A percentile compares a stretch with the other conserved stretches of the same genome.
phyloP scores from a whole-genome alignment of 2,329 filamentous ascomycete genomes.

The Fusarium sp. region DNA sequence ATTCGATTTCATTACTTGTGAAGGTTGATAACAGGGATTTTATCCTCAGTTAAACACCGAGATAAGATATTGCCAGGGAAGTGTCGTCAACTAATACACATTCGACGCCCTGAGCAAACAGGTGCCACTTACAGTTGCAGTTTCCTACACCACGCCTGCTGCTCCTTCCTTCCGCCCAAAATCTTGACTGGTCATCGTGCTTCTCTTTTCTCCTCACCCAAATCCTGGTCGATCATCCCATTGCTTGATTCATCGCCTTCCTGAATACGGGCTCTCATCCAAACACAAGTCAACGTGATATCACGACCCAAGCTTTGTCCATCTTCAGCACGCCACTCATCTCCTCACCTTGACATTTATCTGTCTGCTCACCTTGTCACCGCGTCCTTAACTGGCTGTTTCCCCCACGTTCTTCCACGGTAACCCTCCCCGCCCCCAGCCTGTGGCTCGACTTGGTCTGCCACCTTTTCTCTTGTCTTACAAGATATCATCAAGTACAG shows the following conservation, averaged over 20 bases:
- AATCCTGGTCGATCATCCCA: slow-evolving; percentile 4
- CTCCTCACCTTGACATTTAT: slow-evolving; percentile 46
- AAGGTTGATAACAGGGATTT: slow-evolving; percentile 16
- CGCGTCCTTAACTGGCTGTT: slow-evolving; percentile 26
- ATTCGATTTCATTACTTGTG: slow-evolving; percentile 30
- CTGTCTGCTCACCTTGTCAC: slow-evolving; percentile 44
- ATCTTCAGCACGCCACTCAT: slow-evolving; percentile 41
- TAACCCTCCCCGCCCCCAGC: slow-evolving; percentile 23
- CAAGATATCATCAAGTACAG: slow-evolving; percentile 28
- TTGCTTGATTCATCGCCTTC: background rate
- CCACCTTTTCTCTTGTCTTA: slow-evolving; percentile 24
- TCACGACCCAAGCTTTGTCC: slow-evolving; percentile 12
- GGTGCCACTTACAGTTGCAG: slow-evolving; percentile 25
- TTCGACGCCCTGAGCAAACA: slow-evolving; percentile 10
- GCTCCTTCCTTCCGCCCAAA: slow-evolving; percentile 1
- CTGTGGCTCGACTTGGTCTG: slow-evolving; percentile 1
- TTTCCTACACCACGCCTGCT: slow-evolving; percentile 20
- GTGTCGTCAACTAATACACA: slow-evolving; percentile 20
- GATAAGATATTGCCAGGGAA: slow-evolving; percentile 7
- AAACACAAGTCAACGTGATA: slow-evolving; percentile 42
- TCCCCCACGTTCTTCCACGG: slow-evolving; percentile 41
- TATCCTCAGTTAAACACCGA: background rate
- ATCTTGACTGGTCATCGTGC: background rate
- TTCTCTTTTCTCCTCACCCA: slow-evolving; percentile 25
- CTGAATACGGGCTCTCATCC: slow-evolving; percentile 31